These are phyloP conservation scores for Cryptosporidium ryanae DNA, from an alignment of 169 alveolate species.

Conservation along the genomic window DNA sequence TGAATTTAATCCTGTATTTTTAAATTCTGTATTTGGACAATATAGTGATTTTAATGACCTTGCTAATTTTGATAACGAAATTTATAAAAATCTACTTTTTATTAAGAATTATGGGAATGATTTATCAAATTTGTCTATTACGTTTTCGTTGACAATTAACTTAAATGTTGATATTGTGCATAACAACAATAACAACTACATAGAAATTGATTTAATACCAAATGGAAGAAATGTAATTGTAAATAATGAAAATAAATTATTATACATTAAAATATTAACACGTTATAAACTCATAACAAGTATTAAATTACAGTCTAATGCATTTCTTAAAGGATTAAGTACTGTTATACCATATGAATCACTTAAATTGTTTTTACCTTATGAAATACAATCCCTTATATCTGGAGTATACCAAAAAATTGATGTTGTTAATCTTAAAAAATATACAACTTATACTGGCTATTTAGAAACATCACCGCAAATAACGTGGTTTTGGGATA, in stretches of 20 bases:
- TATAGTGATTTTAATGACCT: constrained; percentile 88
- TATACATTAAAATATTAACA: constrained; percentile 87
- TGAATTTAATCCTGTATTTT: constrained; percentile 87
- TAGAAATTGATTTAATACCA: constrained; percentile 79
- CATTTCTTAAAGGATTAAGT: constrained; percentile 92
- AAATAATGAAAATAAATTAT: constrained; percentile 85
- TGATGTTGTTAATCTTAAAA: constrained; percentile 90
- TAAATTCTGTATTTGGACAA: constrained; percentile 86
- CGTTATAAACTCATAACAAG: constrained; percentile 90
- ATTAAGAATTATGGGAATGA: constrained; percentile 78
- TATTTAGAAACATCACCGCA: constrained; percentile 84
- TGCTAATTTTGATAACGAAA: constrained; percentile 80
- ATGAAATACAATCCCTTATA: constrained; percentile 93
- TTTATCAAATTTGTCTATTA: constrained; percentile 72
- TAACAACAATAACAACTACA: constrained; percentile 2
- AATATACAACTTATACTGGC: constrained; percentile 91
- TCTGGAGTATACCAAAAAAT: constrained; percentile 91
- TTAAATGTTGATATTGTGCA: not conserved
- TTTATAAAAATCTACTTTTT: constrained; percentile 77
- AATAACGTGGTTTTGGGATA: constrained; percentile 92
- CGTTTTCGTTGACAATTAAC: constrained; percentile 80
- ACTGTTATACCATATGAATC: constrained; percentile 90
- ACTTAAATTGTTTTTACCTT: constrained; percentile 90
- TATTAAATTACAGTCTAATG: constrained; percentile 85
- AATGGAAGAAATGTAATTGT: constrained; percentile 82